Conservation (phyloP, 768 basidiomycete species). For the Omphalotus guepiniiformis region DNA sequence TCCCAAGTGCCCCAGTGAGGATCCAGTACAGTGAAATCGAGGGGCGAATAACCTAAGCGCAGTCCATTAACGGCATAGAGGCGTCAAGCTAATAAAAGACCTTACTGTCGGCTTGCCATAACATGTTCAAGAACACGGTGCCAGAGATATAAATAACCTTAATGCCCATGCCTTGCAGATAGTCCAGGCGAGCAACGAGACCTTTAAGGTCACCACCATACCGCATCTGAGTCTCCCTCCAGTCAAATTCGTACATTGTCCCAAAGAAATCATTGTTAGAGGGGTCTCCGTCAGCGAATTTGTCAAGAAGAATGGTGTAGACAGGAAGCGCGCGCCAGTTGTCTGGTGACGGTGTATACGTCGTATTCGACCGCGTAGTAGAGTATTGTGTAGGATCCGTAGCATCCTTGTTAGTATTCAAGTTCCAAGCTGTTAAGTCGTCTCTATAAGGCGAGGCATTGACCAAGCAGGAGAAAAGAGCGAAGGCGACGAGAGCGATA, state of each 20-base stretch:
- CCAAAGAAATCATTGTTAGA: constrained; percentile 88
- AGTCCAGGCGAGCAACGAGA: constrained; percentile 71
- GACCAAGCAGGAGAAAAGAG: constrained; percentile 20
- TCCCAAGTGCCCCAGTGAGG: constrained; percentile 87
- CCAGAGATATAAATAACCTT: constrained; percentile 87
- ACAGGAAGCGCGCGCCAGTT: constrained; percentile 88
- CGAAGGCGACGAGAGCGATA: background rate
- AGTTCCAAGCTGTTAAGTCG: constrained; percentile 67
- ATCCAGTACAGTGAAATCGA: constrained; percentile 87
- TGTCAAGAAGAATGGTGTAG: constrained; percentile 85
- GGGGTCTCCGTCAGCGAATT: constrained; percentile 92
- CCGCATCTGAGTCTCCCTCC: constrained; percentile 84
- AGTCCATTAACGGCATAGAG: constrained; percentile 5
- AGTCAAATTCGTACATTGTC: constrained; percentile 78
- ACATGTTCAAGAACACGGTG: constrained; percentile 90
- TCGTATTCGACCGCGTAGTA: constrained; percentile 53
- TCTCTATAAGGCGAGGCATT: constrained; percentile 64
- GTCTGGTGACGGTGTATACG: constrained; percentile 74
- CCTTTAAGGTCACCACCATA: constrained; percentile 89
- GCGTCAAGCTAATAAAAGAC: constrained; percentile 16
- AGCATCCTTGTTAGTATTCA: constrained; percentile 76
- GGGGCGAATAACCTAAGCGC: constrained; percentile 78
- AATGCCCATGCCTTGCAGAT: constrained; percentile 89
- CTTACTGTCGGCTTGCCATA: constrained; percentile 95
- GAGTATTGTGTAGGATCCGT: constrained; percentile 62